Conservation (phyloP, 805 yeast species). For the Candida dendrica region DNA sequence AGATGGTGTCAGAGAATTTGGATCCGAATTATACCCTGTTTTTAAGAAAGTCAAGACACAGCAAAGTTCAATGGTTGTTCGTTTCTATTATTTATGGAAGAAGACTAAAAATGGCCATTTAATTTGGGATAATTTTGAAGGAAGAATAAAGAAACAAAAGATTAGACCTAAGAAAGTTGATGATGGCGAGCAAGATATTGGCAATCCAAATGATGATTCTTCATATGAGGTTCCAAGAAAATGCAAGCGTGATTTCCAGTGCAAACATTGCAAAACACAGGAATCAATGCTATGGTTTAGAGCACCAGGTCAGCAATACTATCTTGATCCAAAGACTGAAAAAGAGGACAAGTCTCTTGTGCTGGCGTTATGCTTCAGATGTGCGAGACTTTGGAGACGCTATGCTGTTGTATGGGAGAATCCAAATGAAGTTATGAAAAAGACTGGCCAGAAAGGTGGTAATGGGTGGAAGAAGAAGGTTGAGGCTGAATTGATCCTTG, state of each 20-base stretch:
- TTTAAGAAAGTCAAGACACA: slow-evolving; percentile 66
- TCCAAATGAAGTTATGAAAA: slow-evolving; percentile 58
- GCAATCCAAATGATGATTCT: slow-evolving; percentile 56
- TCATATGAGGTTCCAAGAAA: slow-evolving; percentile 55
- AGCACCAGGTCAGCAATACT: slow-evolving; percentile 53
- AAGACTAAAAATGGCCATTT: slow-evolving; percentile 67
- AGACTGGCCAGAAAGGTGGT: slow-evolving; percentile 32
- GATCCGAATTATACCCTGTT: slow-evolving; percentile 75
- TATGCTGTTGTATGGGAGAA: slow-evolving; percentile 85
- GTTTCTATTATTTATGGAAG: slow-evolving; percentile 90
- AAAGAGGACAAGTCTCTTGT: slow-evolving; percentile 19
- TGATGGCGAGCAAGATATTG: slow-evolving; percentile 15
- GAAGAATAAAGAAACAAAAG: slow-evolving; percentile 56
- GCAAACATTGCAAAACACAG: slow-evolving; percentile 65
- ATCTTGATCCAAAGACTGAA: slow-evolving; percentile 24
- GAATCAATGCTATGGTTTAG: slow-evolving; percentile 60
- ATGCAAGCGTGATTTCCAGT: slow-evolving; percentile 36
- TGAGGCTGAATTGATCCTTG: slow-evolving; percentile 63
- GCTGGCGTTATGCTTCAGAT: slow-evolving; percentile 70
- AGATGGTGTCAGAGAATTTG: slow-evolving; percentile 61
- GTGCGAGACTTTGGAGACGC: slow-evolving; percentile 88
- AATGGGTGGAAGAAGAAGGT: slow-evolving; percentile 52
- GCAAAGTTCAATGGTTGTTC: slow-evolving; percentile 68
- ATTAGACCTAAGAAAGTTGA: slow-evolving; percentile 13
- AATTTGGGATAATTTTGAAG: slow-evolving; percentile 80